Conservation (phyloP, 78 protist genomes). For the Tieghemostelium lacteum region DNA sequence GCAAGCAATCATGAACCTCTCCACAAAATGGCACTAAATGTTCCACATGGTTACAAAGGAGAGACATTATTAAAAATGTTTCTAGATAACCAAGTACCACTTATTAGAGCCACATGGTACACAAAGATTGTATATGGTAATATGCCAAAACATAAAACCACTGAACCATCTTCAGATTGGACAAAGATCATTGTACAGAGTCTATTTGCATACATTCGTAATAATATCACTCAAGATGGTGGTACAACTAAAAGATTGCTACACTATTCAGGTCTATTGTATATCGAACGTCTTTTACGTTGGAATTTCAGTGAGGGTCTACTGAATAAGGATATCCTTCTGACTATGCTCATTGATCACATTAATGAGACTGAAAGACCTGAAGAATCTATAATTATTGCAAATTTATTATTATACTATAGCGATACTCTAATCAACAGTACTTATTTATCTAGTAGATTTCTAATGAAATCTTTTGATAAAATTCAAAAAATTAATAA, state of each 20-base stretch:
- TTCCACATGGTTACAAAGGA: constrained; percentile 72
- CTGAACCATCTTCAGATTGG: constrained; percentile 70
- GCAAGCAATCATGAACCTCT: constrained; percentile 75
- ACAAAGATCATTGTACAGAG: constrained; percentile 49
- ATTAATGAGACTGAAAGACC: constrained; percentile 34
- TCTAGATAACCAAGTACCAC: constrained; percentile 59
- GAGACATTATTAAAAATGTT: constrained; percentile 55
- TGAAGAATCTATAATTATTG: constrained; percentile 32
- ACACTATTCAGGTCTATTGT: constrained; percentile 19
- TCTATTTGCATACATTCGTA: constrained; percentile 52
- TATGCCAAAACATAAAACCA: constrained; percentile 64
- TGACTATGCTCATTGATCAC: constrained; percentile 67
- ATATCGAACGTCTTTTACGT: constrained; percentile 38
- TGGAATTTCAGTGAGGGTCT: constrained; percentile 59
- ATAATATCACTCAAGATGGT: constrained; percentile 9
- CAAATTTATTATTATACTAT: constrained; percentile 32
- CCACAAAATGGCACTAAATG: constrained; percentile 26
- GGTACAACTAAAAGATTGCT: not conserved
- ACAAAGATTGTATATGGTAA: constrained; percentile 73
- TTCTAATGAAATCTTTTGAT: constrained; percentile 34
- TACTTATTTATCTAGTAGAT: constrained; percentile 20
- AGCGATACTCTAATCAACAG: constrained; percentile 26
- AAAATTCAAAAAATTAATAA: constrained; percentile 17
- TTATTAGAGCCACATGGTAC: constrained; percentile 75
- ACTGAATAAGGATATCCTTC: constrained; percentile 44